phyloP scores from a whole-genome alignment of 345 rosid genomes.

The Rhodamnia argentea region DNA sequence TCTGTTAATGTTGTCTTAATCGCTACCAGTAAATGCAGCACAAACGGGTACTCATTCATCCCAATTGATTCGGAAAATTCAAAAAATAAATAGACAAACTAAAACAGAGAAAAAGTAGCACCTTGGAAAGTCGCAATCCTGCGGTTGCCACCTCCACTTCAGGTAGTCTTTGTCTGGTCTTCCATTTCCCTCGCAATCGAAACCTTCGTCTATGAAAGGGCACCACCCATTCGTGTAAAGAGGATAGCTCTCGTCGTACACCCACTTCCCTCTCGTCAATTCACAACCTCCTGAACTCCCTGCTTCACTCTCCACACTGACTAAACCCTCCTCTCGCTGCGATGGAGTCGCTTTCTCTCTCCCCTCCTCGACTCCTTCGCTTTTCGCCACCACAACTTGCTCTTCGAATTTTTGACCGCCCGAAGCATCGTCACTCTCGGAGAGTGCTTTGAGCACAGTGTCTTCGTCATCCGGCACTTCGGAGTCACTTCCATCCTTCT shows the following conservation, averaged over 20 bases:
- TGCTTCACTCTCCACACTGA: not conserved
- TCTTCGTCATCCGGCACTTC: conserved; percentile 1
- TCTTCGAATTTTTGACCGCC: conserved; percentile 3
- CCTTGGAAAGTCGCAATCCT: conserved; percentile 75
- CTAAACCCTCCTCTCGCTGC: not conserved
- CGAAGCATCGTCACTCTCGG: conserved; percentile 8
- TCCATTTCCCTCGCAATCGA: conserved; percentile 73
- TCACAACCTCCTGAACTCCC: conserved; percentile 38
- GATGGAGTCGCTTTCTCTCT: conserved; percentile 12
- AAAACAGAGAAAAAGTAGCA: conserved; percentile 5
- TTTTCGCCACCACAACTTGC: conserved; percentile 17
- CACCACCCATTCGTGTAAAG: conserved; percentile 68
- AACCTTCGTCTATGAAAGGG: conserved; percentile 90
- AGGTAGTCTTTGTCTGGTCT: conserved; percentile 50
- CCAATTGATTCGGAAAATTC: not conserved
- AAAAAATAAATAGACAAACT: not conserved
- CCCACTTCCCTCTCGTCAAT: conserved; percentile 72
- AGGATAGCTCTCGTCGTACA: conserved; percentile 60
- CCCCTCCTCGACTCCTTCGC: conserved; percentile 1
- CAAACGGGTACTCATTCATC: not conserved
- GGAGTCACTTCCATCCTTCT: conserved; percentile 2
- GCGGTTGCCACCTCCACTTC: conserved; percentile 89
- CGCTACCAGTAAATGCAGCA: not conserved
- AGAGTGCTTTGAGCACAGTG: not conserved
- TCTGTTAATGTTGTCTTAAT: not conserved